A percentile compares a stretch with the other conserved stretches of the same genome.
Conservation (phyloP, 176 grass and related monocot genomes). For the Aegilops speltoides region DNA sequence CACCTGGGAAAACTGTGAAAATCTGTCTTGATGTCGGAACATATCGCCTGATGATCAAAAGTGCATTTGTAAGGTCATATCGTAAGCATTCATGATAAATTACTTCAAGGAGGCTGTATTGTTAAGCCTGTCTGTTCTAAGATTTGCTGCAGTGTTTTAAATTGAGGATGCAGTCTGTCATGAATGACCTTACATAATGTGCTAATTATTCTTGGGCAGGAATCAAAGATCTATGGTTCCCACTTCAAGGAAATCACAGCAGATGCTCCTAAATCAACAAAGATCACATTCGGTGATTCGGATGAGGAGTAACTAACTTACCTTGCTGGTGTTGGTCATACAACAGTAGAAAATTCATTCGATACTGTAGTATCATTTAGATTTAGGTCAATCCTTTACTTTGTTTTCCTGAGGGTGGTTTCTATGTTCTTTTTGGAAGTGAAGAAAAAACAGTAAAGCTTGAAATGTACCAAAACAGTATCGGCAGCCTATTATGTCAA, state of each 20-base stretch:
- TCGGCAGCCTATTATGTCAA: neutral
- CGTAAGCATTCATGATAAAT: neutral
- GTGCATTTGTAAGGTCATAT: neutral
- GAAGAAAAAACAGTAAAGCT: neutral
- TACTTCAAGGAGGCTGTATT: neutral
- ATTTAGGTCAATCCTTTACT: slow-evolving; percentile 15
- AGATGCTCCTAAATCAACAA: slow-evolving; percentile 94
- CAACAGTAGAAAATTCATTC: neutral
- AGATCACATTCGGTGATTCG: slow-evolving; percentile 83
- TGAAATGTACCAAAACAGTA: neutral
- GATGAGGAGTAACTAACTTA: slow-evolving; percentile 58
- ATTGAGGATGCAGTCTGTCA: neutral
- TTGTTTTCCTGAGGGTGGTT: neutral
- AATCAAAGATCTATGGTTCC: slow-evolving; percentile 90
- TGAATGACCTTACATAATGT: slow-evolving; percentile 2
- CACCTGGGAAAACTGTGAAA: neutral
- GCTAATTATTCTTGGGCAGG: slow-evolving; percentile 39
- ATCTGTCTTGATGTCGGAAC: neutral
- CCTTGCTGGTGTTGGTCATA: neutral
- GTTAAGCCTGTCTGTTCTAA: neutral
- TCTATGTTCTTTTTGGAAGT: neutral
- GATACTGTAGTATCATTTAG: neutral
- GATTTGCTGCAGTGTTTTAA: neutral
- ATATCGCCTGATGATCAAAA: neutral
- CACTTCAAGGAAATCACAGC: slow-evolving; percentile 89